These are phyloP conservation scores for Petunia axillaris DNA, from an alignment of 257 asterid species.

Conservation along the genomic window DNA sequence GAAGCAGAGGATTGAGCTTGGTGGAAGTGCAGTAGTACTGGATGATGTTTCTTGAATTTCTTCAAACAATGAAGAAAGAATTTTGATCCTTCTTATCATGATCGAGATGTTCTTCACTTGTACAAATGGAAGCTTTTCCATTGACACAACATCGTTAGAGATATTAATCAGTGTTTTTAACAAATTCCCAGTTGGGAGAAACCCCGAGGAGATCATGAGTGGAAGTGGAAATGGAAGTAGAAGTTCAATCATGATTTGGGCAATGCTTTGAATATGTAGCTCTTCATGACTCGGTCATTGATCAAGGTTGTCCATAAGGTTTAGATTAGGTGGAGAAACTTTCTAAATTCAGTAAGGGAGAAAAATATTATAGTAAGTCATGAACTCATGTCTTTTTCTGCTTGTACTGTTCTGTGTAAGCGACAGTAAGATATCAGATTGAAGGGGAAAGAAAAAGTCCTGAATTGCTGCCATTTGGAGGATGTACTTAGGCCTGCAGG, in stretches of 20 bases:
- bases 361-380: slow-evolving; percentile 34
- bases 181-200: slow-evolving; percentile 55
- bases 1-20: slow-evolving; percentile 71
- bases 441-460: slow-evolving; percentile 43
- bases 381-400: slow-evolving; percentile 39
- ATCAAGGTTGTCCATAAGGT: slow-evolving; percentile 18
- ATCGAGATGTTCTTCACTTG: slow-evolving; percentile 60
- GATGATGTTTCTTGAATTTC: slow-evolving; percentile 65
- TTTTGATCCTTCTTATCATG: slow-evolving; percentile 59
- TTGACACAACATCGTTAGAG: slow-evolving; percentile 47
- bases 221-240: slow-evolving; percentile 49
- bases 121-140: slow-evolving; percentile 47
- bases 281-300: slow-evolving; percentile 30
- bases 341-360: slow-evolving; percentile 28
- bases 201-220: slow-evolving; percentile 59
- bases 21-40: slow-evolving; percentile 48
- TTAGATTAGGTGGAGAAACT: slow-evolving; percentile 32
- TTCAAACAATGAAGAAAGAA: slow-evolving; percentile 71
- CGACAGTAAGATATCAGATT: slow-evolving; percentile 35
- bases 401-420: slow-evolving; percentile 47
- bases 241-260: slow-evolving; percentile 46
- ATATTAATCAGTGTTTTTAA: slow-evolving; percentile 61
- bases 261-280: slow-evolving; percentile 32
- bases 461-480: slow-evolving; percentile 78
- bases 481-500: slow-evolving; percentile 51